Percentiles rank a stretch among this genome's conserved stretches.
These are phyloP conservation scores for Gymnopilus junonius DNA, from an alignment of 768 basidiomycete genomes.

Conservation along the genomic window DNA sequence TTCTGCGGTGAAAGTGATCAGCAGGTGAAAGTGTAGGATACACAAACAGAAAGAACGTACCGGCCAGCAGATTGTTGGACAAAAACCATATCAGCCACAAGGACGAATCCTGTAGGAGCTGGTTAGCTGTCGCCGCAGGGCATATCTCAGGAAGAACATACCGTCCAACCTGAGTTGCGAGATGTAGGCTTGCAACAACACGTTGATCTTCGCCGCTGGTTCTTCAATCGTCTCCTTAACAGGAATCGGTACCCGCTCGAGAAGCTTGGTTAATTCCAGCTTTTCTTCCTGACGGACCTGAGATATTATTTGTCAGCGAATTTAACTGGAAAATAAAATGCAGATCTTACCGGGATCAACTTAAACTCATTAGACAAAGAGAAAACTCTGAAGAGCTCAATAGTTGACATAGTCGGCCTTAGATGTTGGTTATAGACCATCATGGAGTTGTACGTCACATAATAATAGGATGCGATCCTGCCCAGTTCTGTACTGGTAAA, in stretches of 20 bases:
- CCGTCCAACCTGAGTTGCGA: conserved; percentile 93
- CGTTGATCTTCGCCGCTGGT: conserved; percentile 96
- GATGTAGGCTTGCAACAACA: conserved; percentile 92
- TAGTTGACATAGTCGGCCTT: conserved; percentile 79
- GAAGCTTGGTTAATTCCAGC: conserved; percentile 84
- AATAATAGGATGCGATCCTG: conserved; percentile 93
- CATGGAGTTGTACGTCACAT: conserved; percentile 96
- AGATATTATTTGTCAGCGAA: neutral
- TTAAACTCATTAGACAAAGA: conserved; percentile 97
- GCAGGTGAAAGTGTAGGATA: neutral
- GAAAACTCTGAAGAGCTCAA: conserved; percentile 96
- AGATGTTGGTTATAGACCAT: conserved; percentile 95
- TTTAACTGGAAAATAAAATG: neutral
- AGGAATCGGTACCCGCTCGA: conserved; percentile 96
- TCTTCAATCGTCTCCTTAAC: conserved; percentile 98
- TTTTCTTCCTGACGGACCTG: conserved; percentile 88
- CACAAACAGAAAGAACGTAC: conserved; percentile 36
- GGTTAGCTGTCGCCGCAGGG: neutral
- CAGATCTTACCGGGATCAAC: conserved; percentile 67
- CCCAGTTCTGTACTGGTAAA: conserved; percentile 96
- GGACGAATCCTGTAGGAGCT: conserved; percentile 63
- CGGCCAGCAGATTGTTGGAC: conserved; percentile 97
- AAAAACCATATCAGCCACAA: conserved; percentile 93
- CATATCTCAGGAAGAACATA: conserved; percentile 20
- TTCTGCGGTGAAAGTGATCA: conserved; percentile 45